phyloP scores from a whole-genome alignment of 78 protist species.

The Dictyostelium intermedium region DNA sequence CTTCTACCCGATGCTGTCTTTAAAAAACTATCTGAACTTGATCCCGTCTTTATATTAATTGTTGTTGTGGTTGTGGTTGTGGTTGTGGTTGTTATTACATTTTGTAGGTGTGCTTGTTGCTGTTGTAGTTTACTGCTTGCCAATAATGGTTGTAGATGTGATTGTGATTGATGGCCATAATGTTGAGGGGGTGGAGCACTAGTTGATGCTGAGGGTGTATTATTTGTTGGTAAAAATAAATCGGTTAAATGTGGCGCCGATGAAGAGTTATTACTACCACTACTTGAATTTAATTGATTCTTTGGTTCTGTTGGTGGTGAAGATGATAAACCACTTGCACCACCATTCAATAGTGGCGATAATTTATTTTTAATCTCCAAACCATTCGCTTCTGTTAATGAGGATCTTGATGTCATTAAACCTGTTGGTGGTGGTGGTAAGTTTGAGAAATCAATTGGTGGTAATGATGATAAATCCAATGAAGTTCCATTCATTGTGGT shows the following conservation, averaged over 20 bases:
- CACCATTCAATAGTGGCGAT: neutral
- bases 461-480: neutral
- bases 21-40: neutral
- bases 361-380: neutral
- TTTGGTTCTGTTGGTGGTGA: neutral
- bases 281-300: neutral
- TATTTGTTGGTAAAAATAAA: neutral
- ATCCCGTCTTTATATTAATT: constrained; percentile 10
- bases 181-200: too few species aligned
- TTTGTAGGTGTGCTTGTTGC: neutral
- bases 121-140: neutral
- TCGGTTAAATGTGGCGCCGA: neutral
- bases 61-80: constrained; percentile 1
- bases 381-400: neutral
- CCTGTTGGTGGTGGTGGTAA: constrained; percentile 37
- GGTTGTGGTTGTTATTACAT: constrained; percentile 23
- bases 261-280: neutral
- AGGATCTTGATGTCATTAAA: neutral
- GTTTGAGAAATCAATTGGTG: neutral
- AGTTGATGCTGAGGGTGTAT: neutral
- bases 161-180: neutral
- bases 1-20: constrained; percentile 73
- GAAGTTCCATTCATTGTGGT: neutral
- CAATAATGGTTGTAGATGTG: neutral
- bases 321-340: neutral